Percentiles rank a stretch among this genome's conserved stretches.
phyloP scores from a whole-genome alignment of 192 early-diverging fungal genomes.

The Coemansia sp. region DNA sequence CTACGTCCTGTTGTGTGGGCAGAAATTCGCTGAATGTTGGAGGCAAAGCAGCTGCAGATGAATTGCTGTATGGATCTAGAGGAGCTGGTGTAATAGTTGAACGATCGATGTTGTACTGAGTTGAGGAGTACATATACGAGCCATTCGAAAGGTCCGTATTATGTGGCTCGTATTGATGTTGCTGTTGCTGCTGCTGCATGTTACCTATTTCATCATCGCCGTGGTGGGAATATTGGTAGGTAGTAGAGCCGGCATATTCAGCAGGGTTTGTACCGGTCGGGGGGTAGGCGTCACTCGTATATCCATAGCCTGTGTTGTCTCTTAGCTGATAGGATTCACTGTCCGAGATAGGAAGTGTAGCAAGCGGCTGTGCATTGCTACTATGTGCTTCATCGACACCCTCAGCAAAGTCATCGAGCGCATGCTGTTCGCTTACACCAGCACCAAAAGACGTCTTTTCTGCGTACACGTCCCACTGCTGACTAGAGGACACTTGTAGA shows the following conservation, averaged over 20 bases:
- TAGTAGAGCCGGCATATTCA: neutral
- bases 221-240: neutral
- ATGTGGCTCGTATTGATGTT: constrained; percentile 7
- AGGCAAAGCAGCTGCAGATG: constrained; percentile 6
- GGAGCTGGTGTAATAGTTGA: neutral
- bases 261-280: neutral
- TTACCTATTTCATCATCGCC: neutral
- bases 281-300: neutral
- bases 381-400: neutral
- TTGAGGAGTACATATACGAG: neutral
- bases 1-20: neutral
- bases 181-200: constrained; percentile 11
- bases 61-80: neutral
- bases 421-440: neutral
- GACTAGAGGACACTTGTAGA: neutral
- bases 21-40: neutral
- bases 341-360: neutral
- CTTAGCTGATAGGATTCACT: neutral
- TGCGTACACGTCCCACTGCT: neutral
- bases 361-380: neutral
- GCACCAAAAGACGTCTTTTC: neutral
- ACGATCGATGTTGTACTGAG: neutral
- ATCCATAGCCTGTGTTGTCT: neutral
- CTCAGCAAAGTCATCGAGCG: neutral
- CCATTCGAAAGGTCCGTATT: neutral